Evolutionary conservation across 345 rosid genomes (phyloP), one percentile per base, ranked within the genome.

Genomic region (Raphanus raphanistrum): DNA sequence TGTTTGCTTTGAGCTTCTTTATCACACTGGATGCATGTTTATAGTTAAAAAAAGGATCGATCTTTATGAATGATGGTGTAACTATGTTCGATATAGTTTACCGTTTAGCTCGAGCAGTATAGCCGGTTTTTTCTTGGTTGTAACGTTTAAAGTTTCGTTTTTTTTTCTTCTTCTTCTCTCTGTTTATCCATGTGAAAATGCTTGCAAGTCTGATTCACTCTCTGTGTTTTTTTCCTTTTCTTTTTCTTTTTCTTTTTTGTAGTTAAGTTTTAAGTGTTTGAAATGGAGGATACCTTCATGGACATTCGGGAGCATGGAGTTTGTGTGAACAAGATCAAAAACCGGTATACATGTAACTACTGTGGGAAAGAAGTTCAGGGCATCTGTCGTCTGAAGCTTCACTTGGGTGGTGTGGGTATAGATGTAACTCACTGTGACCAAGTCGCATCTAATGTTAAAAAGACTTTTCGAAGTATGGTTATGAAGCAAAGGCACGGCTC

Each of bases 231-330:
- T 36, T 36, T 8, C 68, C 13, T 68, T 50, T 6, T 50, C 21
- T 21, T 21, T 21, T 21, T 21, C 21, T 21, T 21, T 21, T 21
- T 21, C 21, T 21, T 21, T 21, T 50, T 48, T 48, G 48, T 27
- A n/a, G 33, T 33, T 69, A 25, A 1, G 15, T 4, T 35, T 32
- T 2, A 70, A 52, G 50, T 50, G 72, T 38, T 77, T 33, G 28
- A 27, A 74, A 64, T 74, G 32, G 68, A 6, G 3, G 58, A 6
- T 52, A 77, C 76, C 32, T 82, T 52, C 3, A 52, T 52, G 58
- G 58, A 52, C 45, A 48, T 48, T 48, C 55, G 5, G 7, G 81
- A 82, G 73, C 90, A 89, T 82, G 86, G 88, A 41, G 57, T 36
- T 11, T 6, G 69, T 61, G 41, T 84, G 63, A 77, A 69, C 33